A percentile compares a stretch with the other conserved stretches of the same genome.
phyloP scores from a whole-genome alignment of 768 basidiomycete genomes.

The Panaeolus papilionaceus region DNA sequence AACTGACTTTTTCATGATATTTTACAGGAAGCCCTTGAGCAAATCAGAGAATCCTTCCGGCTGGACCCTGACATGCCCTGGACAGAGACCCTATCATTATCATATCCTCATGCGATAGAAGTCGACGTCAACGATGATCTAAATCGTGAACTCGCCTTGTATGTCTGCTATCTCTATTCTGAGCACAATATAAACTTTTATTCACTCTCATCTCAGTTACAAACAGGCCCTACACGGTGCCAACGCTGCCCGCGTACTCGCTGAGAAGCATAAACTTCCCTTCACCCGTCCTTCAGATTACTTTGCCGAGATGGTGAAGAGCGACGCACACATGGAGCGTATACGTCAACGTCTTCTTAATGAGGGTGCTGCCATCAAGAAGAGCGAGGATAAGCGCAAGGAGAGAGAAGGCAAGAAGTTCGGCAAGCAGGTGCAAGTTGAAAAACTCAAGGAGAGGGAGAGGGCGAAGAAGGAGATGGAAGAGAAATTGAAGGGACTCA shows the following conservation, averaged over 20 bases:
- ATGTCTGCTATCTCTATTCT: slow-evolving; percentile 36
- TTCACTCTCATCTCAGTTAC: slow-evolving; percentile 62
- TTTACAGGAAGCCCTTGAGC: slow-evolving; percentile 72
- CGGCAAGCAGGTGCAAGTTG: slow-evolving; percentile 96
- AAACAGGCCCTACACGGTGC: slow-evolving; percentile 92
- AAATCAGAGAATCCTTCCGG: slow-evolving; percentile 80
- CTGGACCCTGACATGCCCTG: slow-evolving; percentile 78
- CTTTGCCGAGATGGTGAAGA: slow-evolving; percentile 99
- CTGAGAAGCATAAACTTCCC: slow-evolving; percentile 77
- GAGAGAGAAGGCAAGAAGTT: slow-evolving; percentile 97
- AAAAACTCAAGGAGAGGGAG: slow-evolving; percentile 92
- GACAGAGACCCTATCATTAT: slow-evolving; percentile 81
- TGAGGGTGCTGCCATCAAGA: slow-evolving; percentile 88
- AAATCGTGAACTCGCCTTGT: slow-evolving; percentile 96
- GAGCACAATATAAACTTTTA: neutral
- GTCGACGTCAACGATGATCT: slow-evolving; percentile 89
- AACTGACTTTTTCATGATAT: slow-evolving; percentile 11
- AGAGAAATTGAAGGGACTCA: slow-evolving; percentile 83
- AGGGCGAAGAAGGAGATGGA: slow-evolving; percentile 91
- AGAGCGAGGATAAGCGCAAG: slow-evolving; percentile 88
- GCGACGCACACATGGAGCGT: slow-evolving; percentile 96
- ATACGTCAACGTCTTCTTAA: slow-evolving; percentile 90
- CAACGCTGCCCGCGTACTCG: slow-evolving; percentile 76
- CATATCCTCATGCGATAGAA: slow-evolving; percentile 75
- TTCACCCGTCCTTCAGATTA: slow-evolving; percentile 94